Base-by-base conservation (phyloP, 2,329 filamentous ascomycete genomes). In the Botrytis sinoallii region DNA sequence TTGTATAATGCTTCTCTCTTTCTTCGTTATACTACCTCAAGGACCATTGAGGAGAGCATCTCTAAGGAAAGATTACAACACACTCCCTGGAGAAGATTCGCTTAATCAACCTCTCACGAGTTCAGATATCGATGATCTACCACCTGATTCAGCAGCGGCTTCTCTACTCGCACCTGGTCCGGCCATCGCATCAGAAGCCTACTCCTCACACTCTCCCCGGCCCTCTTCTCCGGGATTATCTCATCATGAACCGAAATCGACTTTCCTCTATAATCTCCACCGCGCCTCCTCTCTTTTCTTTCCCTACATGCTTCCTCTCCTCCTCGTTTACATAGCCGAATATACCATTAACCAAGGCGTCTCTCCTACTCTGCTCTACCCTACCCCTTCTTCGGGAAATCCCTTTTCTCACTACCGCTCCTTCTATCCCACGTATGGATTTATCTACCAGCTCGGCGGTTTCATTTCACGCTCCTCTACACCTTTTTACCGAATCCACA, bases 321-420 rank as follows among this genome's bases (percentile, higher is more conserved):
- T 98, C 48, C 85, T 98, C 25, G 96, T 99, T 44, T 99, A 98
- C 82, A 88, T 98, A 52, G 94, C 95, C 73, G 96, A 99, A 84
- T 99, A 99, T 82, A 97, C 93, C 72, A 98, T 98, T 83, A 98
- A 98, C 84, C 95, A 97, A 84, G 95, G 95, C 52, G 94, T 98
- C 0, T 87, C 94, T 0, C 95, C 96, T 0, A 97, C 94, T 0
- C 85, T 98, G 0, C 88, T 99, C 7, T 99, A 97, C 81, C 88
- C 98, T 8, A 98, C 97, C 80, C 94, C 95, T 0, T 85, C 98
- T 0, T 81, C 86, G 1, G 83, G 88, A 18, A 92, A 93, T 1
- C 96, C 96, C 0, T 98, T 98, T 81, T 84, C 85, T 46, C 89
- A 93, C 77, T 96, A 91, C 81, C 91, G 95, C 59, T 92, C 91